Evolutionary conservation across 73 alveolate genomes (phyloP).

Genomic region (Paramecium tetraurelia): DNA sequence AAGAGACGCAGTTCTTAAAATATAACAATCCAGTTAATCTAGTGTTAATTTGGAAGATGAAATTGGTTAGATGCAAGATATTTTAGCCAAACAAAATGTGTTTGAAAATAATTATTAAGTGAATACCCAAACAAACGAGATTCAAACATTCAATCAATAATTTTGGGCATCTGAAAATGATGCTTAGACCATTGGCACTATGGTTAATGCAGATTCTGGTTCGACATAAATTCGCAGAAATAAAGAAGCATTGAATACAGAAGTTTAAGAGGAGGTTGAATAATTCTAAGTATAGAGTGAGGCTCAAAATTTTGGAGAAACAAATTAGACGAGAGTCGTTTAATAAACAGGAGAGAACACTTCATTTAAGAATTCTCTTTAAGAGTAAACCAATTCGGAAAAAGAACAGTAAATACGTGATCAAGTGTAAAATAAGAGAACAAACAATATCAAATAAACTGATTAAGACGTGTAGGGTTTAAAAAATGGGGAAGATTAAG

Average conservation of each 20-base stretch:
- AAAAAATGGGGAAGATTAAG: not conserved
- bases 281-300: not conserved
- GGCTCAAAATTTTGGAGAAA: not conserved
- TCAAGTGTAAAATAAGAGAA: not conserved
- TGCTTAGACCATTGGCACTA: not conserved
- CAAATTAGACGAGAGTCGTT: not conserved
- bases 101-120: not conserved
- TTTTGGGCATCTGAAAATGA: not conserved
- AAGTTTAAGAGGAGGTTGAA: not conserved
- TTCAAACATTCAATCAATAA: not conserved
- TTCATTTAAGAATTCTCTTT: not conserved
- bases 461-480: not conserved
- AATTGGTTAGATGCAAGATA: not conserved
- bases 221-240: not conserved
- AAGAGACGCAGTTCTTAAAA: not conserved
- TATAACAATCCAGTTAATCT: not conserved
- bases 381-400: not conserved
- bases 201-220: slow-evolving; percentile 10
- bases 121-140: not conserved
- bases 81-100: not conserved
- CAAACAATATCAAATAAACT: not conserved
- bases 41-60: not conserved
- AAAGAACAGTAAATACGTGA: not conserved
- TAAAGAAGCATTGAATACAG: not conserved
- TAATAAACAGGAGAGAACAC: not conserved